Evolutionary conservation across 176 grass and related monocot genomes (phyloP), one percentile per base, ranked within the genome.

Genomic region (Echinochloa phyllopogon): DNA sequence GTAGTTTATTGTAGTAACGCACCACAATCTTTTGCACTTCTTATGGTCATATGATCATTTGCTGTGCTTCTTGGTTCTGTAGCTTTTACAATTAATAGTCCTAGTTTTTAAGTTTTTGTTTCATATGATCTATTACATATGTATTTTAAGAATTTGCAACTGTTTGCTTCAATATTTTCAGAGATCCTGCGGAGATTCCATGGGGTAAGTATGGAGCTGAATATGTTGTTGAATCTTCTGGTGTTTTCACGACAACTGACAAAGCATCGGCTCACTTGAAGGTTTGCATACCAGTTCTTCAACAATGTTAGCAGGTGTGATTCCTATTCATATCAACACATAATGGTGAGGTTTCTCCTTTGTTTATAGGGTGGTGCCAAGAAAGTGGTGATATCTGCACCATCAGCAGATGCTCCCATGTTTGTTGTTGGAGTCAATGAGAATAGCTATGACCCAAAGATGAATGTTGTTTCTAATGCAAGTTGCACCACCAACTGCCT

Each of bases 361-460:
- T 83, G 27, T 78, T 79, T 85, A 6, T 75, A 98, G 96, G 96
- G 93, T 62, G 96, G 96, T 25, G 96, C 96, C 29, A 98, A 98
- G 80, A 98, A 98, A 90, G 96, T 98, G 37, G 91, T 98, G 55
- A 98, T 98, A 92, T 98, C 93, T 80, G 96, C 96, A 69, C 96
- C 96, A 60, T 95, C 96, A 59, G 93, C 80, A 83, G 93, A 95
- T 94, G 96, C 96, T 68, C 96, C 96, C 73, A 98, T 98, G 96
- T 98, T 98, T 90, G 96, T 98, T n/a, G 83, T 98, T 88, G 96
- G 96, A 72, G 96, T 98, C 48, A 98, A 98, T 69, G 96, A 98
- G 77, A 91, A 91, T 5, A 92, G 65, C 14, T 98, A 98, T 38
- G 85, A 94, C 23, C 63, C 96, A 44, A 92, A 82, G 75, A 98